A percentile compares a stretch with the other conserved stretches of the same genome.
These are phyloP conservation scores for Aspergillaceae sp. DNA, from an alignment of 2,329 filamentous ascomycete genomes.

Conservation along the genomic window DNA sequence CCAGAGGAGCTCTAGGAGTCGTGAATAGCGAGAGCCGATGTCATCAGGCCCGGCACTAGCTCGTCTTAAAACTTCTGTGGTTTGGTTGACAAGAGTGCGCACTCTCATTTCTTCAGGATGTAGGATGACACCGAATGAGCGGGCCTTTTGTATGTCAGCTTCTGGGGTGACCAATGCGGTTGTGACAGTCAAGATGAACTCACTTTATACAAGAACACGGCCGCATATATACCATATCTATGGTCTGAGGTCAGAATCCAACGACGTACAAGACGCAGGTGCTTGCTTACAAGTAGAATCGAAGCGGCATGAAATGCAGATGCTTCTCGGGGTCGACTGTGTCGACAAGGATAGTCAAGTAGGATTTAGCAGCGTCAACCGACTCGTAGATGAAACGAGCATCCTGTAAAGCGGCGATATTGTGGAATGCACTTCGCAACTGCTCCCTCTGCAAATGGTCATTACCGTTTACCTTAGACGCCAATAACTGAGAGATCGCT, in stretches of 20 bases:
- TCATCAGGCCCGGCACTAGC: constrained; percentile 52
- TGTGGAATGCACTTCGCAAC: constrained; percentile 40
- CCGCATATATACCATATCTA: constrained; percentile 50
- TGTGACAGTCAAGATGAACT: background rate
- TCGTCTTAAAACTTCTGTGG: constrained; percentile 51
- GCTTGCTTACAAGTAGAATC: constrained; percentile 51
- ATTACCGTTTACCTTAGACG: constrained; percentile 30
- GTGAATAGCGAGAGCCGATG: constrained; percentile 53
- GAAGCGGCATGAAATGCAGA: constrained; percentile 55
- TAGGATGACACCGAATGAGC: constrained; percentile 52
- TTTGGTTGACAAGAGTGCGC: constrained; percentile 49
- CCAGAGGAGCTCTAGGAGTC: constrained; percentile 54
- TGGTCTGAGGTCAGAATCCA: constrained; percentile 6
- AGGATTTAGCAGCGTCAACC: constrained; percentile 54
- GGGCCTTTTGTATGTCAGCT: constrained; percentile 31
- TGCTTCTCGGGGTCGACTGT: constrained; percentile 51
- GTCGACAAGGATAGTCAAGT: constrained; percentile 52
- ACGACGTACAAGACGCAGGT: background rate
- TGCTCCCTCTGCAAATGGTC: constrained; percentile 31
- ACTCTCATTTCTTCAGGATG: constrained; percentile 48
- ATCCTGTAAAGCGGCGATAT: constrained; percentile 53
- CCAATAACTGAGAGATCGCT: constrained; percentile 48
- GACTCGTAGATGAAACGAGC: constrained; percentile 60
- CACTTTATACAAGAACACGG: constrained; percentile 58
- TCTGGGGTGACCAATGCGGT: background rate